A percentile compares a stretch with the other conserved stretches of the same genome.
phyloP scores from a whole-genome alignment of 140 eudicot species.

The Oenanthe javanica region DNA sequence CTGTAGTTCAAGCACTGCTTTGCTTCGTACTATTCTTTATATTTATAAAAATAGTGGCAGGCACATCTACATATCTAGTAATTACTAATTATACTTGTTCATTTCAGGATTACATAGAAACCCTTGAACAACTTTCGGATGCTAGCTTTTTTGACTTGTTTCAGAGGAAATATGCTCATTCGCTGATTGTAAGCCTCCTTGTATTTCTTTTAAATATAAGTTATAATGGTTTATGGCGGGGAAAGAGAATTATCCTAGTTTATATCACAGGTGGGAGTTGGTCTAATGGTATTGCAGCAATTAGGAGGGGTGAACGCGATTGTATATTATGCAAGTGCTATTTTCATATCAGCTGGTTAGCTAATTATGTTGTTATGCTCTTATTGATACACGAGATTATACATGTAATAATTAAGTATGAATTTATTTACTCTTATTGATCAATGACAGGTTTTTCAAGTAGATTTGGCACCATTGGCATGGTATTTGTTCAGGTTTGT shows the following conservation, averaged over 20 bases:
- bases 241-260: background rate
- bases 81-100: background rate
- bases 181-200: constrained; percentile 51
- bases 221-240: background rate
- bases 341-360: constrained; percentile 75
- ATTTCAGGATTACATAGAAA: constrained; percentile 69
- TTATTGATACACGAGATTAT: background rate
- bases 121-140: constrained; percentile 41
- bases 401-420: background rate
- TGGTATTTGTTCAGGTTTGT: constrained; percentile 80
- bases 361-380: background rate
- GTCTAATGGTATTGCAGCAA: constrained; percentile 82
- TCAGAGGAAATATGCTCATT: constrained; percentile 55
- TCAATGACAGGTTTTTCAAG: constrained; percentile 55
- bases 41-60: background rate
- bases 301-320: constrained; percentile 83
- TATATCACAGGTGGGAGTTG: constrained; percentile 64
- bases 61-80: background rate
- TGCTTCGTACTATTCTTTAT: background rate
- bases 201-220: background rate
- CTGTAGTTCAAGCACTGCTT: background rate
- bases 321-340: constrained; percentile 73
- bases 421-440: background rate
- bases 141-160: constrained; percentile 48
- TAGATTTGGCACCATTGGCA: constrained; percentile 55